Conservation (phyloP, 306 rosid species). For the Prosopis cineraria region DNA sequence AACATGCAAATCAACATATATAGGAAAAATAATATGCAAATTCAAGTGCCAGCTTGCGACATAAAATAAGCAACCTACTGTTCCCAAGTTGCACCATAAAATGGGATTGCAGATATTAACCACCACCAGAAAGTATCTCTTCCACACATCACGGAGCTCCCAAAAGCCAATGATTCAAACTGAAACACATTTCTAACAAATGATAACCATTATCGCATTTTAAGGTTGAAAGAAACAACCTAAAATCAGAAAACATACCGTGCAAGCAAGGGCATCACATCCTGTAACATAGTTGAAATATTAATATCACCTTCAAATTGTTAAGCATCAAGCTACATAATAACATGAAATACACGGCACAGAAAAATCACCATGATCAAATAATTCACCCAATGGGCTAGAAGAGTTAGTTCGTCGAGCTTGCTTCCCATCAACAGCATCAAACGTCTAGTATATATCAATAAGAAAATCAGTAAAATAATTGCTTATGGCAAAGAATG, state of each 20-base stretch:
- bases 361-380: conserved; percentile 81
- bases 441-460: conserved; percentile 71
- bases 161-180: conserved; percentile 92
- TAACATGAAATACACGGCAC: conserved; percentile 5
- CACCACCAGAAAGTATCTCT: conserved; percentile 88
- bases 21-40: neutral
- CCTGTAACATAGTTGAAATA: conserved; percentile 64
- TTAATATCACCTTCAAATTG: conserved; percentile 35
- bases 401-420: conserved; percentile 95
- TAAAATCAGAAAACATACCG: conserved; percentile 57
- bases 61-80: conserved; percentile 61
- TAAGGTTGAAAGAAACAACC: conserved; percentile 27
- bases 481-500: neutral
- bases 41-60: neutral
- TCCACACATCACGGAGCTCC: conserved; percentile 95
- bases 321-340: neutral
- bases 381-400: conserved; percentile 95
- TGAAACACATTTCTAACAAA: conserved; percentile 40
- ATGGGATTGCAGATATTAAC: conserved; percentile 93
- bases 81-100: conserved; percentile 96
- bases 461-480: conserved; percentile 19
- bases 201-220: conserved; percentile 32
- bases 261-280: conserved; percentile 98
- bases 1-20: neutral
- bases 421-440: conserved; percentile 99